phyloP scores from a whole-genome alignment of 1,284 basidiomycete species.

The Leccinum proliferum region DNA sequence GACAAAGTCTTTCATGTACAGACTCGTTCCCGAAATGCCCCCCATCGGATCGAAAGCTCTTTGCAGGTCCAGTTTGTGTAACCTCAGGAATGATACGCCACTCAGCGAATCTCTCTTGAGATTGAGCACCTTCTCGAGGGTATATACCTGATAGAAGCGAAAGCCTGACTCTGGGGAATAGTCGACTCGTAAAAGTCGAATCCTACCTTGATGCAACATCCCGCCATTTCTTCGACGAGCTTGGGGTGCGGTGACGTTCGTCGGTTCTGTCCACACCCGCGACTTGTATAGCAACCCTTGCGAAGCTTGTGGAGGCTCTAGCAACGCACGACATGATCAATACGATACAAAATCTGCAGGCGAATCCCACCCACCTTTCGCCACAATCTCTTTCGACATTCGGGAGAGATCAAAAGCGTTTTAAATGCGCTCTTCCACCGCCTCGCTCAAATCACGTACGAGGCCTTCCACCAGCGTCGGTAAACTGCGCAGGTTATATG shows the following conservation, averaged over 20 bases:
- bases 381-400: constrained; percentile 76
- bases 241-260: constrained; percentile 73
- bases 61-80: constrained; percentile 81
- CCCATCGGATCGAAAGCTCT: constrained; percentile 59
- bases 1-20: constrained; percentile 86
- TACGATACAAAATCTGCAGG: not conserved
- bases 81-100: constrained; percentile 74
- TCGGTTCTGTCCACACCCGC: constrained; percentile 80
- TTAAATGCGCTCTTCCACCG: constrained; percentile 76
- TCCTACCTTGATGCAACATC: constrained; percentile 81
- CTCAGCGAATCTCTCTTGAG: constrained; percentile 81
- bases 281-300: constrained; percentile 62
- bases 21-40: constrained; percentile 65
- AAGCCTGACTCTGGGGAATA: not conserved
- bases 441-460: constrained; percentile 76
- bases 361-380: constrained; percentile 55
- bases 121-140: constrained; percentile 88
- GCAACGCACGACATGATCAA: constrained; percentile 1
- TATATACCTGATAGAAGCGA: constrained; percentile 67
- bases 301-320: constrained; percentile 27
- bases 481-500: constrained; percentile 85
- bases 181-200: not conserved
- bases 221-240: constrained; percentile 85
- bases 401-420: constrained; percentile 82
- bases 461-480: constrained; percentile 81